A percentile compares a stretch with the other conserved stretches of the same genome.
Conservation (phyloP, 2,329 filamentous ascomycete species). For the Zasmidium angulare region DNA sequence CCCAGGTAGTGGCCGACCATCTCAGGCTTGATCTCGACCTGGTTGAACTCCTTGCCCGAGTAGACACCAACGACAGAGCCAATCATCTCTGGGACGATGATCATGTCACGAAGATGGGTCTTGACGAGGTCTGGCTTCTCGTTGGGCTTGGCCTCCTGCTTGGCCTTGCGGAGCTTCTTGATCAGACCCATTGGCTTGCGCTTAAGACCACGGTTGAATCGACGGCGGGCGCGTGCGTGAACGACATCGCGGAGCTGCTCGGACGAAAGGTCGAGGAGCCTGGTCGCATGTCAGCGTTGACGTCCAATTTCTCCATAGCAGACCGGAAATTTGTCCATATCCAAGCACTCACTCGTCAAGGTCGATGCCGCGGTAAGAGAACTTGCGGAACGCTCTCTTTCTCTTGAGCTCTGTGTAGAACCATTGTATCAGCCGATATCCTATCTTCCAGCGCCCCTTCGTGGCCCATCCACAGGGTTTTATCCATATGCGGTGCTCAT, state of each 20-base stretch:
- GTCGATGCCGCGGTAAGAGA: constrained; percentile 98
- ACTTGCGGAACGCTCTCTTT: constrained; percentile 99
- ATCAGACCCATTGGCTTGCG: constrained; percentile 99
- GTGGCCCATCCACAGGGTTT: constrained; percentile 45
- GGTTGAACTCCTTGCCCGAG: constrained; percentile 99
- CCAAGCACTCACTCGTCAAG: constrained; percentile 84
- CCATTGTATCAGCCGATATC: constrained; percentile 36
- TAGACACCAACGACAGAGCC: constrained; percentile 98
- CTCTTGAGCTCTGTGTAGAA: constrained; percentile 82
- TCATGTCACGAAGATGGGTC: constrained; percentile 99
- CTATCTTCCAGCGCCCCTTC: constrained; percentile 41
- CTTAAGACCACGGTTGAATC: constrained; percentile 99
- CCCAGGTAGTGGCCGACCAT: constrained; percentile 99
- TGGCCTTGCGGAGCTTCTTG: constrained; percentile 99
- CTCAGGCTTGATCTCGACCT: constrained; percentile 99
- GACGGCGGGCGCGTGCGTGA: constrained; percentile 95
- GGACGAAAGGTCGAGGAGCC: constrained; percentile 97
- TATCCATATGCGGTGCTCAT: constrained; percentile 29
- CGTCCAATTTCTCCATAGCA: not conserved
- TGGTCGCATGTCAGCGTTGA: constrained; percentile 41
- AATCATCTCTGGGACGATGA: constrained; percentile 99
- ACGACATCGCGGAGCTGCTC: constrained; percentile 99
- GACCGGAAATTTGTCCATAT: no score
- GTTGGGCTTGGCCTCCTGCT: constrained; percentile 98
- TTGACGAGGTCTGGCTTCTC: constrained; percentile 99